Percentiles rank a stretch among this genome's conserved stretches.
Conservation (phyloP, 208 protist genomes). For the Porcisia deanei region DNA sequence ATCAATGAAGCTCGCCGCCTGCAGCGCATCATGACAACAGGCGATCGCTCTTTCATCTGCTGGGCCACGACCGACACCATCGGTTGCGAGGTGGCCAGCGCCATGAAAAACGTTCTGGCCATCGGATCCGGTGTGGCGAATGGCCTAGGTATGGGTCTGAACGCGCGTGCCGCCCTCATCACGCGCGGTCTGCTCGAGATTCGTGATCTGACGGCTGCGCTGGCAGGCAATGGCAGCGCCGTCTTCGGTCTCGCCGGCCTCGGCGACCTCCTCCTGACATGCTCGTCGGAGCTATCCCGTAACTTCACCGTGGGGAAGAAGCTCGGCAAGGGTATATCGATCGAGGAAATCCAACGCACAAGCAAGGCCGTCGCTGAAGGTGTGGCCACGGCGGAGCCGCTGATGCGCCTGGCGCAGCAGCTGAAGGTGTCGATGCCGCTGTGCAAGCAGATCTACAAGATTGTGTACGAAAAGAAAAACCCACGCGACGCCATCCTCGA, state of each 20-base stretch:
- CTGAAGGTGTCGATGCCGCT: constrained; percentile 68
- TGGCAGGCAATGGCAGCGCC: constrained; percentile 75
- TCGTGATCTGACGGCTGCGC: constrained; percentile 72
- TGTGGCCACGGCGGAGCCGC: constrained; percentile 69
- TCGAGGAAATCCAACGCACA: constrained; percentile 63
- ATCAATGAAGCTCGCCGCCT: constrained; percentile 59
- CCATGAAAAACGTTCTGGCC: constrained; percentile 92
- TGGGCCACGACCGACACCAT: constrained; percentile 83
- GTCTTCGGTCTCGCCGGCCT: constrained; percentile 89
- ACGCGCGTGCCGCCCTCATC: constrained; percentile 85
- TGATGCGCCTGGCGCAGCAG: constrained; percentile 61
- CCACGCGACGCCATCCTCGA: constrained; percentile 27
- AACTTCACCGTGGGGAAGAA: constrained; percentile 89
- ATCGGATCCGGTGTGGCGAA: constrained; percentile 78
- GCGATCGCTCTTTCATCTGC: constrained; percentile 74
- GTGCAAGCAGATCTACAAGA: constrained; percentile 61
- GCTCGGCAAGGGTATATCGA: constrained; percentile 67
- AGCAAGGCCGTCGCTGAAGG: constrained; percentile 82
- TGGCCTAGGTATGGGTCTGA: constrained; percentile 72
- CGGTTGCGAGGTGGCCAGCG: constrained; percentile 89
- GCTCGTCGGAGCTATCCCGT: constrained; percentile 85
- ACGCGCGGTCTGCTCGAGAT: constrained; percentile 86
- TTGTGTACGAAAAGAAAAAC: constrained; percentile 62
- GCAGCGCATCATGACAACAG: constrained; percentile 78
- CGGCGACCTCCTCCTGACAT: constrained; percentile 90